Conservation (phyloP, 2,329 filamentous ascomycete species). For the Colletotrichum tofieldiae region DNA sequence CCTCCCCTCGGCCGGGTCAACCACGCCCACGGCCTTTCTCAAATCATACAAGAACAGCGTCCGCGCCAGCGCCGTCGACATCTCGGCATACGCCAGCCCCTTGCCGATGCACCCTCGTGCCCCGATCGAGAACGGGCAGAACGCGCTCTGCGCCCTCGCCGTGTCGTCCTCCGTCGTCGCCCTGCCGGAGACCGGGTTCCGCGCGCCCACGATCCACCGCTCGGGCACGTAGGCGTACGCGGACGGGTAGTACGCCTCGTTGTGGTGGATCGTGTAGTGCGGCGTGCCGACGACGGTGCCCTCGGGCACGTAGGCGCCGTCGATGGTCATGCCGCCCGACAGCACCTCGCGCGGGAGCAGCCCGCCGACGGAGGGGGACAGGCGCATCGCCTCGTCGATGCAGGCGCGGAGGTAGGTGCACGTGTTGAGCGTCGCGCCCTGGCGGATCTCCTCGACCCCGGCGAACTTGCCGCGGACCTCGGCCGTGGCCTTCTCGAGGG, state of each 20-base stretch:
- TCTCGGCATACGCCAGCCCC: slow-evolving; percentile 77
- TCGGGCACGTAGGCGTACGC: slow-evolving; percentile 75
- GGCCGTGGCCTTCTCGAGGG: slow-evolving; percentile 62
- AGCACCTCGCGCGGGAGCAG: slow-evolving; percentile 74
- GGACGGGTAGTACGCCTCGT: slow-evolving; percentile 72
- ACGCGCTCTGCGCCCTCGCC: slow-evolving; percentile 74
- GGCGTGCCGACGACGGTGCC: slow-evolving; percentile 76
- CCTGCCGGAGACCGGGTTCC: slow-evolving; percentile 53
- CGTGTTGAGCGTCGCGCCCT: slow-evolving; percentile 64
- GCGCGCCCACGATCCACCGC: slow-evolving; percentile 72
- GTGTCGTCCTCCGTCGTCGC: slow-evolving; percentile 66
- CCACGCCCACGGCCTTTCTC: slow-evolving; percentile 63
- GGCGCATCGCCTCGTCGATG: slow-evolving; percentile 76
- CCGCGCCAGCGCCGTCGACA: slow-evolving; percentile 74
- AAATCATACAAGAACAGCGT: slow-evolving; percentile 75
- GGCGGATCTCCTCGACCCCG: slow-evolving; percentile 69
- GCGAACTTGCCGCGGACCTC: slow-evolving; percentile 69
- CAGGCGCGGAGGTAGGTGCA: slow-evolving; percentile 75
- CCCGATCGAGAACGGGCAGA: slow-evolving; percentile 82
- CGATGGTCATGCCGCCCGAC: slow-evolving; percentile 67
- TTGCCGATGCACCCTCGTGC: slow-evolving; percentile 82
- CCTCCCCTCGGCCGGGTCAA: slow-evolving; percentile 68
- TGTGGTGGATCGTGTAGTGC: slow-evolving; percentile 79
- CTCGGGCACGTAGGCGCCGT: slow-evolving; percentile 68
- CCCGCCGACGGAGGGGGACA: slow-evolving; percentile 74